Evolutionary conservation across 441 rosid species (phyloP), one percentile per base, ranked within the genome.

Genomic region (Erodium texanum): DNA sequence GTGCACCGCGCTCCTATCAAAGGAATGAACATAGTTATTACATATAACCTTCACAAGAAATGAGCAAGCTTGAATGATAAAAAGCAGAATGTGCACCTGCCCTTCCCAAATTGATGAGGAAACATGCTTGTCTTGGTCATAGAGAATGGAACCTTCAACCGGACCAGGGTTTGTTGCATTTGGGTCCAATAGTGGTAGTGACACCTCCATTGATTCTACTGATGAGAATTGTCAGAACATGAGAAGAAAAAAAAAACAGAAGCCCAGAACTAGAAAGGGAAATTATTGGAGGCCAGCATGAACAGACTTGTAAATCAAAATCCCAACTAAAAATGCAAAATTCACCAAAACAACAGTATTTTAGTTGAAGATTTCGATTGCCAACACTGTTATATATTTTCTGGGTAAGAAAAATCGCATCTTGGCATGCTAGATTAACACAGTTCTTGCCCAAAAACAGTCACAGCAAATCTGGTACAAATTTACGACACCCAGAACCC

Each of bases 51-150:
- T 29, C 6, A 29, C 34, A 29, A 29, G 6, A 1, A 29, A 5
- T 29, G 34, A 29, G 34, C 34, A 1, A 29, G 34, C 6, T 29
- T 29, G 34, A 54, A 7, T 18, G 61, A 54, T 54, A 54, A 54
- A 54, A 16, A 54, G 61, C 23, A 54, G 12, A 54, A 41, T 41
- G 2, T 97, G 89, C 80, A 91, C 99, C 97, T 94, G 72, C n/a
- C 64, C 64, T 11, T 61, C 64, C 64, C 64, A 61, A 61, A 61
- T 24, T 61, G 64, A 32, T 23, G 29, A 24, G 29, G 64, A 61
- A 15, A 61, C 34, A 61, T 61, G 64, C 15, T 61, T 61, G 64
- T 22, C 64, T 10, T 61, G 64, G 7, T 61, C 34, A 61, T 61
- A 61, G 2, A 61, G 34, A 22, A 61, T 15, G 34, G 15, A 61